These are phyloP conservation scores for Botrytis paeoniae DNA, from an alignment of 2,329 filamentous ascomycete species.

Conservation along the genomic window DNA sequence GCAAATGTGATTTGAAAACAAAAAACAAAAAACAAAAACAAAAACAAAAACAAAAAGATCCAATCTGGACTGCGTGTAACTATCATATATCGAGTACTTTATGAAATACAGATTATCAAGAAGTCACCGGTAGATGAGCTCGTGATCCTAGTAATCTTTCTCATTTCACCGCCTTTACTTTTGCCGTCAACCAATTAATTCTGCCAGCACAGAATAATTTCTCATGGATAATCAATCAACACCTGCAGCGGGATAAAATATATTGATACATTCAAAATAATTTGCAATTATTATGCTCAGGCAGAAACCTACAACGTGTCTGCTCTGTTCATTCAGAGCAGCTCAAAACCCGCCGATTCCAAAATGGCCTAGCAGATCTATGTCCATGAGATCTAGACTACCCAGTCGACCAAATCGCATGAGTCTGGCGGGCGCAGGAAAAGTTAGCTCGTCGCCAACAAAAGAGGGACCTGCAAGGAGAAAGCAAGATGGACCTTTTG, in stretches of 20 bases:
- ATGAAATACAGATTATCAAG: background rate
- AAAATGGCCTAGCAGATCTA: slow-evolving; percentile 29
- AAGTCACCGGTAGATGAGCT: background rate
- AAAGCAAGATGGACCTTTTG: slow-evolving; percentile 52
- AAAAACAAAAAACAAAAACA: background rate
- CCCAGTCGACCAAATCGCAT: slow-evolving; percentile 31
- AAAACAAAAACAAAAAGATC: too few species aligned
- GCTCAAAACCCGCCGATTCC: slow-evolving; percentile 48
- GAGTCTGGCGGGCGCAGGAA: slow-evolving; percentile 30
- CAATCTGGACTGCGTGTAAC: background rate
- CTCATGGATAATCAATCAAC: background rate
- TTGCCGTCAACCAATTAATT: background rate
- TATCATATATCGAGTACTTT: background rate
- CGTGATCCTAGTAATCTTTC: background rate
- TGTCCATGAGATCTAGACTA: slow-evolving; percentile 23
- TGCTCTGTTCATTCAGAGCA: slow-evolving; percentile 55
- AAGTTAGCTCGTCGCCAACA: slow-evolving; percentile 24
- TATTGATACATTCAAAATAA: background rate
- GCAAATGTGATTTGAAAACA: background rate
- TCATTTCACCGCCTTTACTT: background rate
- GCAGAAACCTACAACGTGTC: slow-evolving; percentile 30
- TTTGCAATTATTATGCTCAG: slow-evolving; percentile 30
- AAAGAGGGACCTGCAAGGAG: slow-evolving; percentile 38
- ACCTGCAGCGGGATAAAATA: background rate
- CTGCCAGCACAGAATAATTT: slow-evolving; percentile 9